These are phyloP conservation scores for Septoria linicola DNA, from an alignment of 2,329 filamentous ascomycete genomes.

Conservation along the genomic window DNA sequence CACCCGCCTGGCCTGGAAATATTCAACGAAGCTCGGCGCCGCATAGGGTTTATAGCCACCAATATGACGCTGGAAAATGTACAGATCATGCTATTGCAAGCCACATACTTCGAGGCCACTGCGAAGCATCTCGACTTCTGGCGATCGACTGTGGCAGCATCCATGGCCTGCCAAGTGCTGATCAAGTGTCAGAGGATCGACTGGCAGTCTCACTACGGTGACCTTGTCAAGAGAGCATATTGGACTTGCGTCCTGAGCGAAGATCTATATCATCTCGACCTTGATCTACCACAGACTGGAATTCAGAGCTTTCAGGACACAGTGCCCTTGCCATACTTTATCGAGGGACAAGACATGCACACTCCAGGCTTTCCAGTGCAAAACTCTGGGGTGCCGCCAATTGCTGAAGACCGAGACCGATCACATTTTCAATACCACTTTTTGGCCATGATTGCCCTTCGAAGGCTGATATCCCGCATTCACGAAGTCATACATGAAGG, in stretches of 20 bases:
- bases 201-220: conserved; percentile 49
- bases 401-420: conserved; percentile 36
- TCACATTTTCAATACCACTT: conserved; percentile 60
- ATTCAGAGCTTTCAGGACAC: conserved; percentile 54
- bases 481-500: conserved; percentile 54
- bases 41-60: conserved; percentile 58
- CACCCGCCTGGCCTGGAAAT: conserved; percentile 58
- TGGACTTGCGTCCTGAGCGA: conserved; percentile 56
- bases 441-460: conserved; percentile 59
- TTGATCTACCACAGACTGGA: conserved; percentile 58
- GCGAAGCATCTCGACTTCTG: conserved; percentile 56
- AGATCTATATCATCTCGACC: conserved; percentile 57
- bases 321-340: conserved; percentile 57
- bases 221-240: conserved; percentile 56
- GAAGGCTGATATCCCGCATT: conserved; percentile 54
- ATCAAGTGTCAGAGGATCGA: conserved; percentile 51
- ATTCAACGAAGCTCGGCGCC: conserved; percentile 62
- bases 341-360: conserved; percentile 42
- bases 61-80: conserved; percentile 59
- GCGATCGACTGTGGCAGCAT: conserved; percentile 57
- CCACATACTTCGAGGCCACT: conserved; percentile 36
- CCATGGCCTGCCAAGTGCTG: conserved; percentile 57
- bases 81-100: conserved; percentile 58
- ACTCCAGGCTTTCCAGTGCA: conserved; percentile 22
- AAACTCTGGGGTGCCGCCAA: conserved; percentile 38